Conservation (phyloP, 176 grass and related monocot species). For the Chloris gayana region DNA sequence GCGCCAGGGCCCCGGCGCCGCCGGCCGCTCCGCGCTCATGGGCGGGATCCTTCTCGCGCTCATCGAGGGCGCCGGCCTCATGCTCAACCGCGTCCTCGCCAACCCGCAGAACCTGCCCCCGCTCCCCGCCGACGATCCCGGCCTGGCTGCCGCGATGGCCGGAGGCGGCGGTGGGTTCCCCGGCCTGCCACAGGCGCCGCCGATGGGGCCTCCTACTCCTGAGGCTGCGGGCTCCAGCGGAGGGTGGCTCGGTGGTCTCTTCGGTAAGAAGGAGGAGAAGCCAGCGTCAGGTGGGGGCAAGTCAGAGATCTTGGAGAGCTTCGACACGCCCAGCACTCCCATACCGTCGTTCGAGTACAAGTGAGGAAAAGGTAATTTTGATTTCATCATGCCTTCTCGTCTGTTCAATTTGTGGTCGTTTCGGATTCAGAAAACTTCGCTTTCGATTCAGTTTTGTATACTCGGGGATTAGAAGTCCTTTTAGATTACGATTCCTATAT, state of each 20-base stretch:
- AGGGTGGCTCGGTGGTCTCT: conserved; percentile 58
- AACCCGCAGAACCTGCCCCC: conserved; percentile 60
- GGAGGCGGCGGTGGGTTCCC: conserved; percentile 15
- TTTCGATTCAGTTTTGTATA: background rate
- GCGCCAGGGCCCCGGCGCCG: conserved; percentile 67
- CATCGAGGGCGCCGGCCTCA: conserved; percentile 92
- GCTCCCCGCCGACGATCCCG: conserved; percentile 55
- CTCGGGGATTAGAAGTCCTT: conserved; percentile 10
- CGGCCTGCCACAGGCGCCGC: conserved; percentile 15
- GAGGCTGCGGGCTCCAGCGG: conserved; percentile 31
- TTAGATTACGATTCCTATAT: background rate
- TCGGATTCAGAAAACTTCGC: background rate
- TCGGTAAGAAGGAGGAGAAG: conserved; percentile 73
- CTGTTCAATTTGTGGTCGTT: background rate
- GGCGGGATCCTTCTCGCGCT: conserved; percentile 85
- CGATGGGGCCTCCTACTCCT: background rate
- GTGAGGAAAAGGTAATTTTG: conserved; percentile 57
- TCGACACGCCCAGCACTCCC: conserved; percentile 68
- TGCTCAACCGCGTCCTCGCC: conserved; percentile 87
- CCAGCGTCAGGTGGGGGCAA: conserved; percentile 38
- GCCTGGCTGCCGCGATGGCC: conserved; percentile 30
- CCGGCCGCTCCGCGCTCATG: conserved; percentile 66
- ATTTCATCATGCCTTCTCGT: background rate
- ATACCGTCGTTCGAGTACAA: conserved; percentile 90
- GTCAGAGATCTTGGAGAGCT: conserved; percentile 87